Conservation (phyloP, 345 rosid species). For the Aethionema arabicum region DNA sequence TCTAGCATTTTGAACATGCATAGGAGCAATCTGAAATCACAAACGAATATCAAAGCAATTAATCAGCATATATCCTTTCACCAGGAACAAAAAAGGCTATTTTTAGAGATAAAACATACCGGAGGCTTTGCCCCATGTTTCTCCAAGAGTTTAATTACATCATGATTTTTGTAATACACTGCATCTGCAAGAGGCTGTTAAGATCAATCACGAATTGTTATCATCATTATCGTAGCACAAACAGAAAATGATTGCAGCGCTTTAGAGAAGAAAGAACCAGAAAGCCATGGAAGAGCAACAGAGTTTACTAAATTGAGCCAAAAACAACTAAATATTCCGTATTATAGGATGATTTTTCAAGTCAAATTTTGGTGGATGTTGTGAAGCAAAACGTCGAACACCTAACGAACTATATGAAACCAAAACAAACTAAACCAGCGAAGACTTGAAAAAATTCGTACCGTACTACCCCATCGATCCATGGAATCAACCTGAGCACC, state of each 20-base stretch:
- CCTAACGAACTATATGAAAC: conserved; percentile 11
- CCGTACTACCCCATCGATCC: conserved; percentile 77
- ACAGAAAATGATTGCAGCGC: background rate
- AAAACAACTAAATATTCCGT: background rate
- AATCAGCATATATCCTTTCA: conserved; percentile 5
- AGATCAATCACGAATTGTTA: conserved; percentile 33
- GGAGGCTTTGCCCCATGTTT: conserved; percentile 68
- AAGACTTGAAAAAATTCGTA: conserved; percentile 16
- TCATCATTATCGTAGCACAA: conserved; percentile 2
- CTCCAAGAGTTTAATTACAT: conserved; percentile 74
- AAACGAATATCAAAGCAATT: conserved; percentile 5
- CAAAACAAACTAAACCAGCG: background rate
- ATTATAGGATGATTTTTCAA: background rate
- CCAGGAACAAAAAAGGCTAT: background rate
- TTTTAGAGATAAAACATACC: conserved; percentile 38
- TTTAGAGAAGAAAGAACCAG: background rate
- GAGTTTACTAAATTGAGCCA: conserved; percentile 6
- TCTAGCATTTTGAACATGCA: conserved; percentile 64
- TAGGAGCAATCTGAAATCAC: conserved; percentile 60
- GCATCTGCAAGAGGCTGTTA: conserved; percentile 89
- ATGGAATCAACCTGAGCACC: conserved; percentile 49
- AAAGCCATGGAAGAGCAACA: background rate
- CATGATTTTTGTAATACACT: conserved; percentile 63
- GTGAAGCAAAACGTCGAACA: conserved; percentile 31
- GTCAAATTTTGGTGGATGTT: background rate